Conservation (phyloP, 2,329 filamentous ascomycete species). For the Diplodia seriata region DNA sequence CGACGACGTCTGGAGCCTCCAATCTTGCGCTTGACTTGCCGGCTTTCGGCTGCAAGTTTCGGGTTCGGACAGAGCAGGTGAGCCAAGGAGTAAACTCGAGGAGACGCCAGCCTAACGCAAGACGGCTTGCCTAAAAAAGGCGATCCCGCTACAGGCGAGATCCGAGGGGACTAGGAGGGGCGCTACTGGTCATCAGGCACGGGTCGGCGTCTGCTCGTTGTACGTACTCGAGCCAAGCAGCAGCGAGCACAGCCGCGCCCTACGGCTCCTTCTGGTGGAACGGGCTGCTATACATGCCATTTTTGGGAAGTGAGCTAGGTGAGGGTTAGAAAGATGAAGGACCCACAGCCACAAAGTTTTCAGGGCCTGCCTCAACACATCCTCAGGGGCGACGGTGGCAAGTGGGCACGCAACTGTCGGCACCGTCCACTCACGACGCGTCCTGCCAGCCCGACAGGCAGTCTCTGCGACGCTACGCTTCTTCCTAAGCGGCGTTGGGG, state of each 20-base stretch:
- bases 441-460: conserved; percentile 2
- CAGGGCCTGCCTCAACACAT: conserved; percentile 18
- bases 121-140: conserved; percentile 14
- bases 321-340: conserved; percentile 16
- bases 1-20: background rate
- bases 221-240: conserved; percentile 2
- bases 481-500: conserved; percentile 10
- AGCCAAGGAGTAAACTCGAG: background rate
- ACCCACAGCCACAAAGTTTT: conserved; percentile 23
- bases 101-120: conserved; percentile 5
- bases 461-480: conserved; percentile 27
- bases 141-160: conserved; percentile 28
- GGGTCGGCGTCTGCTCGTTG: conserved; percentile 19
- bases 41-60: background rate
- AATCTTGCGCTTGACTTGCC: background rate
- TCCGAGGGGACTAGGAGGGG: conserved; percentile 10
- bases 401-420: conserved; percentile 11
- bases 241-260: conserved; percentile 8
- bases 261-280: conserved; percentile 6
- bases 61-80: background rate
- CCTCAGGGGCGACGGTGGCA: conserved; percentile 12
- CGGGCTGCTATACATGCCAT: conserved; percentile 12
- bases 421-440: background rate
- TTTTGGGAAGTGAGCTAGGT: conserved; percentile 1
- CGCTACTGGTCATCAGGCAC: conserved; percentile 19